These are phyloP conservation scores for Nemania serpens DNA, from an alignment of 2,329 filamentous ascomycete species.

Conservation along the genomic window DNA sequence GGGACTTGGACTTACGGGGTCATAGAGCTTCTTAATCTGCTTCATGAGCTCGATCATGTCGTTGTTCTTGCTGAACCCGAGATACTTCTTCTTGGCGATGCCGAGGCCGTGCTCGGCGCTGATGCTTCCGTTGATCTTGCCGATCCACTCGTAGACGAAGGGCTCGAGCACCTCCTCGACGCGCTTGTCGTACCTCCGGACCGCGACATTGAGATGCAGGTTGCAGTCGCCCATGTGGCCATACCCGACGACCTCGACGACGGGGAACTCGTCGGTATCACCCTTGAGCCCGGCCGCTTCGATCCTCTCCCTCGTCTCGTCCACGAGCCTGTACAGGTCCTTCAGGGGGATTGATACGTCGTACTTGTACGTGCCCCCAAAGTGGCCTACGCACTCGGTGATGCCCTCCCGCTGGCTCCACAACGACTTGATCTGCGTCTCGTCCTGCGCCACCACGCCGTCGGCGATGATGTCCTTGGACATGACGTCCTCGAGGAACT, in stretches of 20 bases:
- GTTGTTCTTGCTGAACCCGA: slow-evolving; percentile 88
- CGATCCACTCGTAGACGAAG: slow-evolving; percentile 97
- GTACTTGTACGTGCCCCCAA: slow-evolving; percentile 97
- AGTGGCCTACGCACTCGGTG: slow-evolving; percentile 84
- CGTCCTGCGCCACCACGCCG: slow-evolving; percentile 89
- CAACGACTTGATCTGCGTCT: slow-evolving; percentile 82
- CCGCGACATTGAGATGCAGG: slow-evolving; percentile 88
- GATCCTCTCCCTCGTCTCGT: slow-evolving; percentile 78
- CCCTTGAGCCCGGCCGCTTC: slow-evolving; percentile 76
- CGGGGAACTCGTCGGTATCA: slow-evolving; percentile 74
- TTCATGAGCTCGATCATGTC: slow-evolving; percentile 91
- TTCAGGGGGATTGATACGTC: slow-evolving; percentile 91
- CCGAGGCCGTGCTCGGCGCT: slow-evolving; percentile 96
- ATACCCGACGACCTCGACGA: slow-evolving; percentile 90
- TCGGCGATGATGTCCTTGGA: slow-evolving; percentile 82
- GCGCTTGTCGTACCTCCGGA: slow-evolving; percentile 79
- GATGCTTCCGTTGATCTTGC: slow-evolving; percentile 85
- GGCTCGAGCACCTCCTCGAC: slow-evolving; percentile 91
- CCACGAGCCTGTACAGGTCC: slow-evolving; percentile 87
- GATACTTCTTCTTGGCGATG: slow-evolving; percentile 92
- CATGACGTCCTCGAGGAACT: slow-evolving; percentile 92
- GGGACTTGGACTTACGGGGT: slow-evolving; percentile 70
- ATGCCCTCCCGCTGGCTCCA: slow-evolving; percentile 96
- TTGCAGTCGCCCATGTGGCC: slow-evolving; percentile 99
- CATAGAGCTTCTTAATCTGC: slow-evolving; percentile 91